Percentiles rank a stretch among this genome's conserved stretches.
phyloP scores from a whole-genome alignment of 805 yeast genomes.

The Schwanniomyces polymorphus region DNA sequence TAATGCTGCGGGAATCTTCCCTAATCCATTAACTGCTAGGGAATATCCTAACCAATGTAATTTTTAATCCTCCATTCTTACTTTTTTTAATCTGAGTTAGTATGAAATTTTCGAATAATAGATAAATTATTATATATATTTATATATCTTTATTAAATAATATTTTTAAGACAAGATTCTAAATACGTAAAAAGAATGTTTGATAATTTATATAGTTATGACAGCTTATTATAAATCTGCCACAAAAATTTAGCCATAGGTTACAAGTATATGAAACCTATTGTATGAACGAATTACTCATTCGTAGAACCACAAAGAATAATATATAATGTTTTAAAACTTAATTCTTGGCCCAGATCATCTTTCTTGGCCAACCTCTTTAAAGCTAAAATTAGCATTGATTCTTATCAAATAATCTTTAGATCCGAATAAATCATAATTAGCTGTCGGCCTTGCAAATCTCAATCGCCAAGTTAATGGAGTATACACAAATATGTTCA shows the following conservation, averaged over 20 bases:
- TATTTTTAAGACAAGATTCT: background rate
- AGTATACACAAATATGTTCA: constrained; percentile 51
- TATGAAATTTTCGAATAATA: background rate
- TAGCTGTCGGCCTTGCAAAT: background rate
- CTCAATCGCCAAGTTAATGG: constrained; percentile 38
- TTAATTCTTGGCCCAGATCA: background rate
- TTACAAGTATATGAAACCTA: constrained; percentile 36
- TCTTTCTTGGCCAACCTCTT: background rate
- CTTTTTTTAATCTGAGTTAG: background rate
- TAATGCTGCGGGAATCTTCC: constrained; percentile 62
- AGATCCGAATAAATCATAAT: constrained; percentile 1
- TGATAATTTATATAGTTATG: constrained; percentile 52
- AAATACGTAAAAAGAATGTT: constrained; percentile 30
- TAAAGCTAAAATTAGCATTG: constrained; percentile 5
- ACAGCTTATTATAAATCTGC: constrained; percentile 58
- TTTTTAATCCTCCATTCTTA: constrained; percentile 12
- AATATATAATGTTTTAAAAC: background rate
- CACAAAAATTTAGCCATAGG: constrained; percentile 51
- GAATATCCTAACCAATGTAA: constrained; percentile 69
- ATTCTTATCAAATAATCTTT: constrained; percentile 3
- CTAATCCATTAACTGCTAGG: constrained; percentile 75
- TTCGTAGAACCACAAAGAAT: background rate
- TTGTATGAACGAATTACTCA: constrained; percentile 50
- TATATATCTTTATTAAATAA: background rate
- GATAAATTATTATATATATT: background rate